These are phyloP conservation scores for Fusarium denticulatum DNA, from an alignment of 2,329 filamentous ascomycete genomes.

Conservation along the genomic window DNA sequence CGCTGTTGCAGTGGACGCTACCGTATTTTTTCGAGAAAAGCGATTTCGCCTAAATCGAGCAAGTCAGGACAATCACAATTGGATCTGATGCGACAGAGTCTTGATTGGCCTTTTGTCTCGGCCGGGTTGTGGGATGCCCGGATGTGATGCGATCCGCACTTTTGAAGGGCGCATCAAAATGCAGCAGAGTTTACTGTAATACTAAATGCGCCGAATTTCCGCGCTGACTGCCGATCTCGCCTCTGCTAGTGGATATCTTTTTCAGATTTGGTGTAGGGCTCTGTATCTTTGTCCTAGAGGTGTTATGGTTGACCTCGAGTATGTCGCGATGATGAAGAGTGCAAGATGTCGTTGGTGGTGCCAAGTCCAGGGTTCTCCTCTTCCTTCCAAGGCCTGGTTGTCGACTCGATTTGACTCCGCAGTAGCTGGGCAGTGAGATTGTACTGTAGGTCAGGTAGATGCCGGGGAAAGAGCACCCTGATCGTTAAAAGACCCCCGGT, in stretches of 20 bases:
- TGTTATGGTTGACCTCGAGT: not conserved
- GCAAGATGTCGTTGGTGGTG: conserved; percentile 17
- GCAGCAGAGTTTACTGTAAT: conserved; percentile 5
- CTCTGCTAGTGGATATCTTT: conserved; percentile 13
- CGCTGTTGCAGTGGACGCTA: conserved; percentile 4
- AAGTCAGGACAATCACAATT: conserved; percentile 28
- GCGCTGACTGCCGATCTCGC: conserved; percentile 33
- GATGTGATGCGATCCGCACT: conserved; percentile 41
- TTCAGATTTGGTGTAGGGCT: conserved; percentile 10
- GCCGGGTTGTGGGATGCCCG: conserved; percentile 22
- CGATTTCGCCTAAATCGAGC: conserved; percentile 34
- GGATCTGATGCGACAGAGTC: conserved; percentile 39
- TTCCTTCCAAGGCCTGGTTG: conserved; percentile 5
- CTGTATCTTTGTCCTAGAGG: not conserved
- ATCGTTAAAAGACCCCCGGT: conserved; percentile 11
- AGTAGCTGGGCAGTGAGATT: not conserved
- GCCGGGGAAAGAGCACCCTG: conserved; percentile 28
- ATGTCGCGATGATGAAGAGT: not conserved
- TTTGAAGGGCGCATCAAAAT: conserved; percentile 28
- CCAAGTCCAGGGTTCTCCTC: conserved; percentile 25
- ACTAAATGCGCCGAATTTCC: conserved; percentile 30
- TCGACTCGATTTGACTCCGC: conserved; percentile 9
- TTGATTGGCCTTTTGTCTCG: conserved; percentile 28
- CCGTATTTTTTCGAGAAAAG: conserved; percentile 23
- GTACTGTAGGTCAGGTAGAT: not conserved